These are phyloP conservation scores for Scutellaria baicalensis DNA, from an alignment of 257 asterid genomes.

Conservation along the genomic window DNA sequence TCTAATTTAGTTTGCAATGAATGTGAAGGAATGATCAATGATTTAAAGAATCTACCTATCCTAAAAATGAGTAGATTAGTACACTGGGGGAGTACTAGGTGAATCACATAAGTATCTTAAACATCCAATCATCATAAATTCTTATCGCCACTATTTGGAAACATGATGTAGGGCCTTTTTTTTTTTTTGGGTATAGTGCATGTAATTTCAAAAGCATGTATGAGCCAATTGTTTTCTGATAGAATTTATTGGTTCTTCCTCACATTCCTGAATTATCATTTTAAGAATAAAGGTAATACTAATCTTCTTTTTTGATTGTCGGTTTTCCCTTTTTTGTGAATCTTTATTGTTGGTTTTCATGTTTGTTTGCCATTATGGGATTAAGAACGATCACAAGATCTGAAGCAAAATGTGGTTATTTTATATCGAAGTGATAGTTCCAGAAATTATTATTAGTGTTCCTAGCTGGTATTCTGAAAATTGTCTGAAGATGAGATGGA, in stretches of 20 bases:
- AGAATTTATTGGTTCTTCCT: neutral
- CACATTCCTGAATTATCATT: neutral
- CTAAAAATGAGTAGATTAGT: neutral
- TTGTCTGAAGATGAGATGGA: neutral
- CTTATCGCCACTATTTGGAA: neutral
- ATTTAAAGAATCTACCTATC: neutral
- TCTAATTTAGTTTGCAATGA: too few species aligned
- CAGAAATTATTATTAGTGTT: neutral
- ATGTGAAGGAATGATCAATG: neutral
- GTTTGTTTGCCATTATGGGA: neutral
- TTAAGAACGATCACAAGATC: neutral
- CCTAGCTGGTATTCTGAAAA: neutral
- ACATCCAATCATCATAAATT: neutral
- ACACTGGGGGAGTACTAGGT: neutral
- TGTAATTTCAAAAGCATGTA: neutral
- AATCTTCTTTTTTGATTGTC: neutral
- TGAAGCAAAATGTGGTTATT: neutral
- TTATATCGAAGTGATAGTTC: neutral
- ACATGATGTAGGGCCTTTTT: neutral
- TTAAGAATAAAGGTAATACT: neutral
- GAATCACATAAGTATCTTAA: neutral
- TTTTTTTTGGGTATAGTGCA: neutral
- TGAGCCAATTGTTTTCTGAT: neutral
- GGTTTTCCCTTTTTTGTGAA: neutral
- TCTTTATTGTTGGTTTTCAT: neutral